Conservation (phyloP, 768 basidiomycete species). For the Naganishia onofrii region DNA sequence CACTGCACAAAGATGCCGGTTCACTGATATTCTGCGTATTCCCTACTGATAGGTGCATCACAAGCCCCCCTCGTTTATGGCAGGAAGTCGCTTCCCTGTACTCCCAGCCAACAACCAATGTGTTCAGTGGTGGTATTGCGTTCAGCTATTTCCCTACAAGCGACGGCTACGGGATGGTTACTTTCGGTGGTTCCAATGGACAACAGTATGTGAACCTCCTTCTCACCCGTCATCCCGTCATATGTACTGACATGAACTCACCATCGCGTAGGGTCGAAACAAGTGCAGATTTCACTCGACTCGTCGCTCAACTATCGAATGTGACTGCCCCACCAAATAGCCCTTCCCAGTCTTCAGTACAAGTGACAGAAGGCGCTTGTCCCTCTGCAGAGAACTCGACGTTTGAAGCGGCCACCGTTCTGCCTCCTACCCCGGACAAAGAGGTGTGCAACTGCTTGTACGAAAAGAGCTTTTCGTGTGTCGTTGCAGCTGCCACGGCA, state of each 20-base stretch:
- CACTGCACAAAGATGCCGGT: background rate
- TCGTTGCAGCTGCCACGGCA: constrained; percentile 64
- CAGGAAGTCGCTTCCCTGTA: constrained; percentile 73
- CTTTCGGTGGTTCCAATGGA: constrained; percentile 59
- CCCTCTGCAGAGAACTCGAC: constrained; percentile 60
- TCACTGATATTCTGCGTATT: background rate
- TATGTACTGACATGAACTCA: background rate
- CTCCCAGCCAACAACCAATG: constrained; percentile 66
- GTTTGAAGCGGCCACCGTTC: constrained; percentile 64
- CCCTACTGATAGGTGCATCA: constrained; percentile 56
- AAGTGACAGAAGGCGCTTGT: constrained; percentile 61
- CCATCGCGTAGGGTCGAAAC: constrained; percentile 60
- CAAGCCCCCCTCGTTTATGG: constrained; percentile 67
- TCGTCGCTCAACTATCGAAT: constrained; percentile 63
- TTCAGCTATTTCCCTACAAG: constrained; percentile 76
- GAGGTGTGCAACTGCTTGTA: constrained; percentile 75
- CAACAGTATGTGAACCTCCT: constrained; percentile 39
- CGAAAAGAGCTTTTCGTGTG: constrained; percentile 64
- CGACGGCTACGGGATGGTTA: constrained; percentile 85
- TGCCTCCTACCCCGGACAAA: constrained; percentile 82
- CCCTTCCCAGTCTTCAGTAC: constrained; percentile 58
- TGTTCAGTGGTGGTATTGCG: constrained; percentile 85
- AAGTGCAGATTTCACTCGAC: constrained; percentile 65
- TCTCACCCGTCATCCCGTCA: background rate
- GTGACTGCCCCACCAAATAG: constrained; percentile 60